Evolutionary conservation across 1,284 basidiomycete species (phyloP), one percentile per base, ranked within the genome.

Genomic region (Marasmius tenuissimus): DNA sequence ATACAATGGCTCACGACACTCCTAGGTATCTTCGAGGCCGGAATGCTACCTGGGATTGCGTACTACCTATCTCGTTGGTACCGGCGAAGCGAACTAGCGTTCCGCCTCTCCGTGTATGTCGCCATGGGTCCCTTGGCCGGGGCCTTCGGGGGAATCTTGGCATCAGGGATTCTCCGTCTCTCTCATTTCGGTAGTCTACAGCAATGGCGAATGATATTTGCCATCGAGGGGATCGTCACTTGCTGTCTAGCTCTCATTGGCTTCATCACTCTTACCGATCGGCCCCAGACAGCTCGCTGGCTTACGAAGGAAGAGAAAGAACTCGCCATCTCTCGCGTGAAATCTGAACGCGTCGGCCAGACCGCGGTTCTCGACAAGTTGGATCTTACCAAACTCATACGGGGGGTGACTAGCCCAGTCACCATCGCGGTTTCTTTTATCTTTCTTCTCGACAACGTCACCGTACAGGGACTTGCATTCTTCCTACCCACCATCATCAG

Each of bases 401-500:
- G 35, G 20, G 54, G 54, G 37, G 8, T 56, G 18, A 18, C 37
- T 12, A 39, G 39, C 37, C 54, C 54, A 56, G 39, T 56, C 18
- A 56, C 39, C 8, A 20, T 56, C 4, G n/a, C 37, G 7, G 20
- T 35, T n/a, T 39, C 54, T 8, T 56, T 56, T 37, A 42, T 56
- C 34, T 56, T 56, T 35, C 39, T 56, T 39, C 39, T 56, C 35
- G 37, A 56, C 18, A 56, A 56, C n/a, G 22, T 56, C 27, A 56
- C 54, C 9, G 39, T 56, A 7, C 54, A 56, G 33, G 54, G 54
- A 40, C 37, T 56, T n/a, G 54, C 54, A 9, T 56, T 56, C 35
- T 56, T 56, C 54, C 11, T 42, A 11, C 54, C 54, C 6, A 56
- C 54, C 11, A 56, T 56, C 22, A 35, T 56, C 39, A 18, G 37